Evolutionary conservation across 2,329 filamentous ascomycete genomes (phyloP).

Genomic region (Ceratocystis albifundus): DNA sequence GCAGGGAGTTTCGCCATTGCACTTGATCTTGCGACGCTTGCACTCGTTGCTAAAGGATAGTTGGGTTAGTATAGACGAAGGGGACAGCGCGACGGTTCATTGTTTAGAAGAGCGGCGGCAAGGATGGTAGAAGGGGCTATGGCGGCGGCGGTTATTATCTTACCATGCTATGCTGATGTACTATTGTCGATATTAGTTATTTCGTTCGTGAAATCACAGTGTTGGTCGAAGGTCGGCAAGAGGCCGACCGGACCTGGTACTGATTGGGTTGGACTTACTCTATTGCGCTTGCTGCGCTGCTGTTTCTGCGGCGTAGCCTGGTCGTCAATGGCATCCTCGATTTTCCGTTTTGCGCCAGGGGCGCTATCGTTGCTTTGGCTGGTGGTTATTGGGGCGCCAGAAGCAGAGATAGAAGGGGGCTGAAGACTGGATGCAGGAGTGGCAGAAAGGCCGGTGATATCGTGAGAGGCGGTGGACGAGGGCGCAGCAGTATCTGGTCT

Average conservation of each 20-base stretch:
- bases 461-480: not conserved
- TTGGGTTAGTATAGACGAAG: not conserved
- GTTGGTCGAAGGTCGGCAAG: no score
- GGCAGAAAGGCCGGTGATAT: not conserved
- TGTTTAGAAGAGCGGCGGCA: not conserved
- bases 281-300: conserved; percentile 49
- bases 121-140: conserved; percentile 16
- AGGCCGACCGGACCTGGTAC: not conserved
- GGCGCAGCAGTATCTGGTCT: not conserved
- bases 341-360: conserved; percentile 29
- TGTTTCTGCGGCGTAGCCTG: conserved; percentile 34
- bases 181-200: conserved; percentile 28
- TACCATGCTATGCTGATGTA: conserved; percentile 54
- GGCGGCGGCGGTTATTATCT: conserved; percentile 18
- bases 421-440: not conserved
- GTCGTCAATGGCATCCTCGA: conserved; percentile 34
- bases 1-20: conserved; percentile 58
- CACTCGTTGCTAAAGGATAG: conserved; percentile 50
- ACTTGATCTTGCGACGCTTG: conserved; percentile 65
- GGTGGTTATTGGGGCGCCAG: not conserved
- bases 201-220: not conserved
- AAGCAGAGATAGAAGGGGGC: conserved; percentile 1
- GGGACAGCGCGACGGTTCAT: not conserved
- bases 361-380: conserved; percentile 7
- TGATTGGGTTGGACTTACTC: conserved; percentile 36